phyloP scores from a whole-genome alignment of 2,329 filamentous ascomycete genomes.

The Phaeosphaeriaceae sp. region DNA sequence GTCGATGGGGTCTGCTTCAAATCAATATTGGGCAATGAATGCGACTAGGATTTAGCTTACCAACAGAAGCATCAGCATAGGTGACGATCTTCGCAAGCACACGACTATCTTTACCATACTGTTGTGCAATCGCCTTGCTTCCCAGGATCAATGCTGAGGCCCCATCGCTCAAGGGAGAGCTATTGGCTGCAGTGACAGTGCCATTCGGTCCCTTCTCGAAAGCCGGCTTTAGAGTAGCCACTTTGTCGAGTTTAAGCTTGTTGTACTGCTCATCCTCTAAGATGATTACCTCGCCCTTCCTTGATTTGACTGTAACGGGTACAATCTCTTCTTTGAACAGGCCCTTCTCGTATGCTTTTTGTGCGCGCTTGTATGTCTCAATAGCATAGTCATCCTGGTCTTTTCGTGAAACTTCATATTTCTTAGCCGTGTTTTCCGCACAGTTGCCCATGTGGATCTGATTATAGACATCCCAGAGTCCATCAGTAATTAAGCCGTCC shows the following conservation, averaged over 20 bases:
- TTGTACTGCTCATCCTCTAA: conserved; percentile 88
- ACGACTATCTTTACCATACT: conserved; percentile 78
- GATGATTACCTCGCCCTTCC: conserved; percentile 79
- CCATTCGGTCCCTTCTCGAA: conserved; percentile 89
- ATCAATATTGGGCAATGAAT: conserved; percentile 9
- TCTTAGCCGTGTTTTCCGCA: conserved; percentile 92
- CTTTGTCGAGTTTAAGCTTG: conserved; percentile 84
- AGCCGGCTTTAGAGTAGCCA: conserved; percentile 85
- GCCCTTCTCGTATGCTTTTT: conserved; percentile 83
- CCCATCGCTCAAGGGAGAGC: conserved; percentile 92
- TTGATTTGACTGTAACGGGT: conserved; percentile 81
- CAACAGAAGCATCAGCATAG: conserved; percentile 84
- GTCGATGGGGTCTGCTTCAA: conserved; percentile 73
- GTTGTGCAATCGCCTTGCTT: conserved; percentile 77
- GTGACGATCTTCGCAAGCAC: conserved; percentile 87
- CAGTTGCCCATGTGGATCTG: conserved; percentile 98
- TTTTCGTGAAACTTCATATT: conserved; percentile 78
- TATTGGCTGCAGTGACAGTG: conserved; percentile 93
- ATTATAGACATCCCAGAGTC: conserved; percentile 94
- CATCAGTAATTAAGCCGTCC: conserved; percentile 93
- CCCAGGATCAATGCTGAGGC: conserved; percentile 87
- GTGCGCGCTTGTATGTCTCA: conserved; percentile 84
- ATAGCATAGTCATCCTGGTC: conserved; percentile 93
- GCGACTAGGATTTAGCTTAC: conserved; percentile 20
- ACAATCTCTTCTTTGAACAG: conserved; percentile 89